Evolutionary conservation across 2,329 filamentous ascomycete species (phyloP).

Genomic region (Claviceps pazoutovae): DNA sequence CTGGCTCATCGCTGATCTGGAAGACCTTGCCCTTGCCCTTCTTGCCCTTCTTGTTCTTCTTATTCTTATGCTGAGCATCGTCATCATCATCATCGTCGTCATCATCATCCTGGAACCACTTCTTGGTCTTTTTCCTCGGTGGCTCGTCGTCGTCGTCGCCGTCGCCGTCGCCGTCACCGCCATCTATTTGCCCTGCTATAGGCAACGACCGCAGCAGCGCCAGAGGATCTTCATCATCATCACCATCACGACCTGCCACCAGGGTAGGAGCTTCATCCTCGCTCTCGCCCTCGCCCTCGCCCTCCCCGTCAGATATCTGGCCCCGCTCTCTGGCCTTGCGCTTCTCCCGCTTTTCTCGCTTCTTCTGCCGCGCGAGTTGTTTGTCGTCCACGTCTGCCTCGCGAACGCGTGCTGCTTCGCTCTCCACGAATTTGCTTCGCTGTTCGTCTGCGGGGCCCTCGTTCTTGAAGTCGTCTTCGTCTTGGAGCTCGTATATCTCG

Average conservation of each 20-base stretch:
- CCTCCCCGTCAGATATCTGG: slow-evolving; percentile 15
- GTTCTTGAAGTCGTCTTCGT: slow-evolving; percentile 65
- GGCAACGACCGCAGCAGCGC: slow-evolving; percentile 45
- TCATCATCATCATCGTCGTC: slow-evolving; percentile 39
- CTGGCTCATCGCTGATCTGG: slow-evolving; percentile 52
- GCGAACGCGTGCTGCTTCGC: slow-evolving; percentile 56
- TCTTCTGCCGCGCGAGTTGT: slow-evolving; percentile 62
- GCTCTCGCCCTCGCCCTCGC: too few species aligned
- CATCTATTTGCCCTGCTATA: slow-evolving; percentile 17
- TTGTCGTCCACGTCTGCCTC: slow-evolving; percentile 75
- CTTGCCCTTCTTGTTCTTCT: slow-evolving; percentile 21
- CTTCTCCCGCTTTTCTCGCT: slow-evolving; percentile 61
- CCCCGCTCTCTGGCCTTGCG: slow-evolving; percentile 49
- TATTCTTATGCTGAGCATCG: background rate
- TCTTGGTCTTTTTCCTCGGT: slow-evolving; percentile 49
- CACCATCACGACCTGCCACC: slow-evolving; percentile 26
- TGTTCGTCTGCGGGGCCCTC: slow-evolving; percentile 66
- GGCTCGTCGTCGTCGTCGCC: slow-evolving; percentile 44
- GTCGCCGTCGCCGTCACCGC: slow-evolving; percentile 33
- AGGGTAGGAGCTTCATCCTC: slow-evolving; percentile 18
- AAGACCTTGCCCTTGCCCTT: slow-evolving; percentile 38
- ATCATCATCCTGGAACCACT: slow-evolving; percentile 63
- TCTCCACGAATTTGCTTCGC: slow-evolving; percentile 62
- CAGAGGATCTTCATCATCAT: slow-evolving; percentile 32
- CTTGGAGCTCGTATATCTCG: slow-evolving; percentile 74